Conservation (phyloP, 2,329 filamentous ascomycete species). For the Dryadomyces quercus-mongolicae region DNA sequence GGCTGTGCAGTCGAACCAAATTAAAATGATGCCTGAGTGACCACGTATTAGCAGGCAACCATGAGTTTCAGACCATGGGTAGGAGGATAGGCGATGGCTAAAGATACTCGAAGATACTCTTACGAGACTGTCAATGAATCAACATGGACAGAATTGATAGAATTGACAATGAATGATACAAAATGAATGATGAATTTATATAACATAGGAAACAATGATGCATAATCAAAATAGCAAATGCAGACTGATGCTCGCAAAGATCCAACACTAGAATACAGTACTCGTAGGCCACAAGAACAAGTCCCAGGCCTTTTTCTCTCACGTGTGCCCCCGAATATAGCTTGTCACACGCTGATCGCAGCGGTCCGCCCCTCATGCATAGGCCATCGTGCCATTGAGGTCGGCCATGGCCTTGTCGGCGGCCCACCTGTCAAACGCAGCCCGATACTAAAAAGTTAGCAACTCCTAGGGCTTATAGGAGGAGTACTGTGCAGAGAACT, state of each 20-base stretch:
- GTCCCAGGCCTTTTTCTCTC: too few relatives aligned
- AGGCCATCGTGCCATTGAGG: background rate
- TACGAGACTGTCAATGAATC: too few relatives aligned
- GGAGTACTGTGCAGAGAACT: slow-evolving; percentile 15
- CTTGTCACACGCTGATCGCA: too few relatives aligned
- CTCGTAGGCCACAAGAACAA: too few relatives aligned
- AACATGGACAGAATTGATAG: background rate
- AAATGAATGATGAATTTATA: background rate
- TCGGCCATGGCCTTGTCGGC: background rate
- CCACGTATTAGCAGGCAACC: background rate
- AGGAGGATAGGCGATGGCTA: too few relatives aligned
- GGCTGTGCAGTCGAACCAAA: too few relatives aligned
- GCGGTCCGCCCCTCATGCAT: background rate
- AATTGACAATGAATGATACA: background rate
- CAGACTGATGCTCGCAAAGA: too few relatives aligned
- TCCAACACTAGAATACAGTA: background rate
- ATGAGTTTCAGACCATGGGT: too few relatives aligned
- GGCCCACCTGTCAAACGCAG: slow-evolving; percentile 12
- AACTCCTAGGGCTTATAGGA: background rate
- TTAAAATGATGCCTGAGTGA: background rate
- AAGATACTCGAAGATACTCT: too few relatives aligned
- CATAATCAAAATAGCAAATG: too few relatives aligned
- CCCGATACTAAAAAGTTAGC: slow-evolving; percentile 8
- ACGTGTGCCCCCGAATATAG: too few relatives aligned
- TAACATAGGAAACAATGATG: too few relatives aligned